These are phyloP conservation scores for Euphorbia tirucalli DNA, from an alignment of 345 rosid genomes.

Conservation along the genomic window DNA sequence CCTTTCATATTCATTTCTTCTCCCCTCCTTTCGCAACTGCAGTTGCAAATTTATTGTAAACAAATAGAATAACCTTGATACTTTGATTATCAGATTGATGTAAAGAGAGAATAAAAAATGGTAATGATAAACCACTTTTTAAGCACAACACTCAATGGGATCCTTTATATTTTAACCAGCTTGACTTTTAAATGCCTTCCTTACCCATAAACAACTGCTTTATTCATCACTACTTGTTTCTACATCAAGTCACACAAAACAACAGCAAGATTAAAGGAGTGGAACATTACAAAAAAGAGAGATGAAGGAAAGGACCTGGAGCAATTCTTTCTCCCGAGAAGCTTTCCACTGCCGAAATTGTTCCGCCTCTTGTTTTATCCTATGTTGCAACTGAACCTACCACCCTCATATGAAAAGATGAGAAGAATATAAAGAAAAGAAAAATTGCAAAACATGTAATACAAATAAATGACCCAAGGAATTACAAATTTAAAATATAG, in stretches of 20 bases:
- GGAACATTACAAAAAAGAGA: neutral
- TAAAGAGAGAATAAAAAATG: neutral
- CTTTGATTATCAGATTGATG: neutral
- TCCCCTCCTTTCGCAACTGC: constrained; percentile 92
- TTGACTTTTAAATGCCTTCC: neutral
- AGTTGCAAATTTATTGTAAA: constrained; percentile 21
- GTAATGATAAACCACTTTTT: neutral
- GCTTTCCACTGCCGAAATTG: constrained; percentile 99
- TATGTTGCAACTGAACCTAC: constrained; percentile 97
- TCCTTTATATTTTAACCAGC: neutral
- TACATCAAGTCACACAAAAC: neutral
- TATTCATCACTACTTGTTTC: neutral
- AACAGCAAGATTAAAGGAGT: neutral
- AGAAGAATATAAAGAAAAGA: constrained; percentile 1
- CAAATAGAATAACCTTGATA: constrained; percentile 1
- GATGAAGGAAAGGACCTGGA: constrained; percentile 59
- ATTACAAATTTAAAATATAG: neutral
- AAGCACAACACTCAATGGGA: neutral
- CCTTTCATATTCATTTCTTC: constrained; percentile 97
- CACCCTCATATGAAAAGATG: constrained; percentile 15
- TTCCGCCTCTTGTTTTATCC: constrained; percentile 96
- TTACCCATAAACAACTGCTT: neutral
- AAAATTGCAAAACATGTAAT: constrained; percentile 9
- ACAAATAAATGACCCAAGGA: neutral
- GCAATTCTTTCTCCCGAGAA: constrained; percentile 85